These are phyloP conservation scores for Tillandsia fasciculata DNA, from an alignment of 176 grass and related monocot genomes.

Conservation along the genomic window DNA sequence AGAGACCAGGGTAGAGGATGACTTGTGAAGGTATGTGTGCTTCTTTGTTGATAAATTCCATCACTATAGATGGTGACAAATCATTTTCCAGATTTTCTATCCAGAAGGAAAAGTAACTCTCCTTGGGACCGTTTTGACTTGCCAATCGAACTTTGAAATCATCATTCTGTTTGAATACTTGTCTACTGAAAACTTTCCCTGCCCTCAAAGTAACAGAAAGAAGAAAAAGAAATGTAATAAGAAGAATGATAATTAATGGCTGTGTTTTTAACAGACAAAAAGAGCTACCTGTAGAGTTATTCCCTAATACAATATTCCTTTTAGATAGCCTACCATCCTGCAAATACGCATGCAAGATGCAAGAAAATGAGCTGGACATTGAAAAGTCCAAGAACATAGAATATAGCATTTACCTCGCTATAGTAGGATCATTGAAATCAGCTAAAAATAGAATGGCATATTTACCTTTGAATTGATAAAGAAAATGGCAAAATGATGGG, in stretches of 20 bases:
- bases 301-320: neutral
- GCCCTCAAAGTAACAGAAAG: neutral
- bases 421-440: neutral
- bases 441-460: too few relatives aligned
- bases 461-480: too few relatives aligned
- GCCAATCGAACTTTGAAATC: neutral
- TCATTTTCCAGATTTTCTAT: constrained; percentile 8
- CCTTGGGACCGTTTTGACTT: neutral
- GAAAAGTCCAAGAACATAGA: neutral
- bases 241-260: neutral
- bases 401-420: neutral
- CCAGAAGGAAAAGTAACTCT: neutral
- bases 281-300: neutral
- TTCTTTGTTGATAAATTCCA: neutral
- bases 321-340: neutral
- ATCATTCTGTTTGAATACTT: neutral
- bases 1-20: neutral
- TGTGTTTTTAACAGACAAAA: neutral
- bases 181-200: neutral
- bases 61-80: neutral
- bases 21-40: neutral
- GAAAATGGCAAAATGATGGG: neutral
- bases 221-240: neutral
- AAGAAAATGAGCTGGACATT: neutral
- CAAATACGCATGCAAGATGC: neutral